Conservation (phyloP, 352 stramenopile genomes). For the Phytopythium kandeliae region DNA sequence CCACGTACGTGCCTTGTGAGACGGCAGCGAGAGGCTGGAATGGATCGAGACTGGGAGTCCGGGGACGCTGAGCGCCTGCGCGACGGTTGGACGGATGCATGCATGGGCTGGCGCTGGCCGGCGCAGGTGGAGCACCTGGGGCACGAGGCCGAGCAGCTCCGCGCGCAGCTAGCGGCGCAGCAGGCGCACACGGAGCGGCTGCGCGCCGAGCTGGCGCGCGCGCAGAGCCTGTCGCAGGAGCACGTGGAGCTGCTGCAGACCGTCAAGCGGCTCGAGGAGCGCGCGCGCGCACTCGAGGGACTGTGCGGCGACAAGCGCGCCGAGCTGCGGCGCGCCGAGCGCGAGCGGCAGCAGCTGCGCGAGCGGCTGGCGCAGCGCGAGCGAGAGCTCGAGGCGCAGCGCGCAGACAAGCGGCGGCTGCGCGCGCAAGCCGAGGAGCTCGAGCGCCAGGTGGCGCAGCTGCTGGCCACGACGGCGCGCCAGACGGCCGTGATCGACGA, state of each 20-base stretch:
- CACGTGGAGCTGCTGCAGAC: constrained; percentile 49
- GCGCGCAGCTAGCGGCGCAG: constrained; percentile 22
- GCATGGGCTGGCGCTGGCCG: too few species aligned
- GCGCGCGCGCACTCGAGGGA: constrained; percentile 33
- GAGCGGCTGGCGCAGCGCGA: constrained; percentile 34
- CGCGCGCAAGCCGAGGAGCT: constrained; percentile 19
- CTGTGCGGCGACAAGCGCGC: constrained; percentile 21
- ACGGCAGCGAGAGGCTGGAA: too few species aligned
- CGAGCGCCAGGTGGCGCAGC: constrained; percentile 38
- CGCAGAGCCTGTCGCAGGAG: constrained; percentile 42
- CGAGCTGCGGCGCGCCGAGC: constrained; percentile 22
- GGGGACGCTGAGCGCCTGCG: too few species aligned
- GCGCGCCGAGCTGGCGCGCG: constrained; percentile 24
- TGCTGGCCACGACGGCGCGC: constrained; percentile 52
- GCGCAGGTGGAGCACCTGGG: constrained; percentile 44
- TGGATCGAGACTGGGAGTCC: too few species aligned
- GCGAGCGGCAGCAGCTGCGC: constrained; percentile 27
- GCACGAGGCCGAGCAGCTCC: constrained; percentile 32
- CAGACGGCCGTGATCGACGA: constrained; percentile 76
- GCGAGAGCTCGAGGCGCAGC: constrained; percentile 21
- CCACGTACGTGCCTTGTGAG: constrained; percentile 16
- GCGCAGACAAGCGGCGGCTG: constrained; percentile 23
- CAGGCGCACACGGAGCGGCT: constrained; percentile 40
- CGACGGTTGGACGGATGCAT: too few species aligned
- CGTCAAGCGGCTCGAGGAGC: constrained; percentile 49